phyloP scores from a whole-genome alignment of 176 grass and related monocot genomes.

The Paspalum notatum region DNA sequence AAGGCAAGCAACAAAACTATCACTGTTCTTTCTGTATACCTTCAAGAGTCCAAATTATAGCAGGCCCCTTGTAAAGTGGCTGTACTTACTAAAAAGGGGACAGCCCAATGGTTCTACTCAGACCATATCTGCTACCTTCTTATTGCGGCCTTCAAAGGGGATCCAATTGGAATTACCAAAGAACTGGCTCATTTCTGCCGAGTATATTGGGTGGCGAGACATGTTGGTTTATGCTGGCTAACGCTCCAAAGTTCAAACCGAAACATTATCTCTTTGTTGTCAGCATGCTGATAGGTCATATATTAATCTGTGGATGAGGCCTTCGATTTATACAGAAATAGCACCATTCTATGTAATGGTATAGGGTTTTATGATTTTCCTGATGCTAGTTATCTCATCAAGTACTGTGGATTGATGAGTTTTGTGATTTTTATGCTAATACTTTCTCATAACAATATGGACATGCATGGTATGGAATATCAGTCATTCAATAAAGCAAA shows the following conservation, averaged over 20 bases:
- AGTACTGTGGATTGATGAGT: constrained; percentile 43
- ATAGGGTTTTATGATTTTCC: constrained; percentile 46
- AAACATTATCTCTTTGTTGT: constrained; percentile 43
- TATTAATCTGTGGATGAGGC: constrained; percentile 50
- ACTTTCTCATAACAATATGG: constrained; percentile 51
- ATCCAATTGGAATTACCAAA: constrained; percentile 35
- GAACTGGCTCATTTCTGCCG: constrained; percentile 30
- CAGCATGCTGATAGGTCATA: constrained; percentile 46
- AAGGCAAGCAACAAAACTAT: constrained; percentile 92
- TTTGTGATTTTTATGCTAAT: constrained; percentile 65
- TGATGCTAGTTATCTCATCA: constrained; percentile 54
- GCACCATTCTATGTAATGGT: constrained; percentile 46
- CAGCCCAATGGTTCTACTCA: constrained; percentile 32
- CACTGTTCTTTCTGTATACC: constrained; percentile 64
- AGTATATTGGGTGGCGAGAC: constrained; percentile 27
- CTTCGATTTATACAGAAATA: constrained; percentile 45
- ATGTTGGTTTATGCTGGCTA: constrained; percentile 44
- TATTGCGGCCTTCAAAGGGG: constrained; percentile 40
- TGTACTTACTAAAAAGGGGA: constrained; percentile 42
- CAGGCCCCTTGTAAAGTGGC: constrained; percentile 52
- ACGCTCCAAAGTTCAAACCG: constrained; percentile 57
- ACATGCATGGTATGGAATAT: constrained; percentile 59
- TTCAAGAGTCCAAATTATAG: constrained; percentile 65
- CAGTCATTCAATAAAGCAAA: constrained; percentile 94
- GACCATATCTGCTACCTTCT: constrained; percentile 37